Conservation (phyloP, 176 grass and related monocot genomes). For the Oryza longistaminata region DNA sequence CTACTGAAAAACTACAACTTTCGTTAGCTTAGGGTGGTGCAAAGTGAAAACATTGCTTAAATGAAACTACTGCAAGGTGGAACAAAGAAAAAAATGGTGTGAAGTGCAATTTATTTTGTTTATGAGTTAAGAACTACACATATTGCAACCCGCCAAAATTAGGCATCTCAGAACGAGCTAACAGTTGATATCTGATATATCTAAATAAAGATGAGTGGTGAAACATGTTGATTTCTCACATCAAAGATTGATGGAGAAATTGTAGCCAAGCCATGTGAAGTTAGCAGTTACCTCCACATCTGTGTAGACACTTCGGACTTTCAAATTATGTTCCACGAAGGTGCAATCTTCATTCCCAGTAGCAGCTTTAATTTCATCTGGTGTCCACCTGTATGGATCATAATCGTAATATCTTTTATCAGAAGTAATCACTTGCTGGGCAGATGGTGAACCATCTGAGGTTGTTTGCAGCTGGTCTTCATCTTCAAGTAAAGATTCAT, state of each 20-base stretch:
- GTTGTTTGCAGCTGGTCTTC: slow-evolving; percentile 24
- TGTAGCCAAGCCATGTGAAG: slow-evolving; percentile 12
- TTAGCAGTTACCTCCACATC: slow-evolving; percentile 74
- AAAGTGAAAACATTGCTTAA: not conserved
- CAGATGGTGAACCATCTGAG: slow-evolving; percentile 31
- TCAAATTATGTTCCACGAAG: slow-evolving; percentile 72
- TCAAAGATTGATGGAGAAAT: slow-evolving; percentile 30
- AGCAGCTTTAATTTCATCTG: slow-evolving; percentile 75
- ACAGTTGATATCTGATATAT: slow-evolving; percentile 20
- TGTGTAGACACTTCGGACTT: slow-evolving; percentile 87
- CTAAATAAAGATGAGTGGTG: slow-evolving; percentile 1
- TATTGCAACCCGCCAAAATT: slow-evolving; percentile 18
- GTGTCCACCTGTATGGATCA: slow-evolving; percentile 78
- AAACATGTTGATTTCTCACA: slow-evolving; percentile 16
- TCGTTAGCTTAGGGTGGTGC: not conserved
- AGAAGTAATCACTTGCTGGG: slow-evolving; percentile 22
- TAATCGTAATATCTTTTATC: slow-evolving; percentile 37
- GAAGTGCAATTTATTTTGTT: not conserved
- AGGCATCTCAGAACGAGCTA: slow-evolving; percentile 8
- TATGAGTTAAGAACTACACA: not conserved
- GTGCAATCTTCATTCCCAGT: slow-evolving; percentile 76
- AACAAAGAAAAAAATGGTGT: not conserved
- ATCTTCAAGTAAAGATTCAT: slow-evolving; percentile 32
- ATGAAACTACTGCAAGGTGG: not conserved
- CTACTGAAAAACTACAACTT: not conserved